Percentiles rank a stretch among this genome's conserved stretches.
Evolutionary conservation across 2,329 filamentous ascomycete genomes (phyloP).

Genomic region (Aspergillus versicolor): DNA sequence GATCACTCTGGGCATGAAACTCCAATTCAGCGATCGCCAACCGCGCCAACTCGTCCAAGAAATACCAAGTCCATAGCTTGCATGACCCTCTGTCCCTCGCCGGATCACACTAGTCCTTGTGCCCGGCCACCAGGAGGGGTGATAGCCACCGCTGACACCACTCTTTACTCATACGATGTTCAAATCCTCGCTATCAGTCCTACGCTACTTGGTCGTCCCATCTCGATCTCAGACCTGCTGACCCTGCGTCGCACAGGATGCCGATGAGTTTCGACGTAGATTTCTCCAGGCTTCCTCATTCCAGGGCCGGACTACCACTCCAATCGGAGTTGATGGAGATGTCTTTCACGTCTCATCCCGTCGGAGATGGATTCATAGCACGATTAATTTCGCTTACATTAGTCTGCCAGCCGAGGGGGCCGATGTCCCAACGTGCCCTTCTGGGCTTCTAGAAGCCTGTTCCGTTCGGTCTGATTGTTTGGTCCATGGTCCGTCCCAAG

Average conservation of each 20-base stretch:
- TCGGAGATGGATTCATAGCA: background rate
- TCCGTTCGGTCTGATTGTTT: conserved; percentile 3
- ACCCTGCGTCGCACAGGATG: background rate
- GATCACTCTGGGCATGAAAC: conserved; percentile 12
- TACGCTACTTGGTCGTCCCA: conserved; percentile 19
- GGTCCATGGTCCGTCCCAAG: conserved; percentile 5
- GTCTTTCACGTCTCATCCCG: background rate
- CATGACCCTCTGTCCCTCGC: background rate
- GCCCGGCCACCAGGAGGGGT: background rate
- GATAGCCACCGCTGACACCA: background rate
- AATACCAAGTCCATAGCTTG: conserved; percentile 11
- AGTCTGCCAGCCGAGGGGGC: background rate
- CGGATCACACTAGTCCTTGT: conserved; percentile 4
- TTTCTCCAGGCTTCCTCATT: background rate
- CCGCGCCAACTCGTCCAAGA: conserved; percentile 10
- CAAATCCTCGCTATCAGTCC: conserved; percentile 12
- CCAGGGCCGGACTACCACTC: background rate
- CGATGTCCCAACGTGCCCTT: background rate
- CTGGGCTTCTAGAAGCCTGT: conserved; percentile 10
- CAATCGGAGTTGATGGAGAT: background rate
- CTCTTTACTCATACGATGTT: conserved; percentile 2
- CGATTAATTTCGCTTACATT: conserved; percentile 1
- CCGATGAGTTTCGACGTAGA: too few relatives aligned
- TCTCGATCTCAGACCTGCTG: conserved; percentile 2
- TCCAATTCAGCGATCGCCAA: conserved; percentile 10